Conservation (phyloP, 257 asterid genomes). For the Ilex aquifolium region DNA sequence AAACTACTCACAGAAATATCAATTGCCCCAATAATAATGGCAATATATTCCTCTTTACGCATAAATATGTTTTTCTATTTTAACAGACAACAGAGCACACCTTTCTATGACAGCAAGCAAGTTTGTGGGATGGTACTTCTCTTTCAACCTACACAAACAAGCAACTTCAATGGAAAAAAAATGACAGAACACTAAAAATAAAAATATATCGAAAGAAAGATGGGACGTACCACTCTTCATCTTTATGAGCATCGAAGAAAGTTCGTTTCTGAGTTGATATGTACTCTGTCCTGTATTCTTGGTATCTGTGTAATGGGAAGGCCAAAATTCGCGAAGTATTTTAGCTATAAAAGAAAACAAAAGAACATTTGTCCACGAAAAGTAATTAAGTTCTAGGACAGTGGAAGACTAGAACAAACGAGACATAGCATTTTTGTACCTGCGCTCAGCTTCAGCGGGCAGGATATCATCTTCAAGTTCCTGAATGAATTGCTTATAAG, state of each 20-base stretch:
- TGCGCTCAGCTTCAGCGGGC: slow-evolving; percentile 96
- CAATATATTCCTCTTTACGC: too few species aligned
- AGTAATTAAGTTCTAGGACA: too few species aligned
- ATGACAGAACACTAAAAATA: not conserved
- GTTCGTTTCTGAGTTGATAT: slow-evolving; percentile 79
- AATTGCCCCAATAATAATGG: too few species aligned
- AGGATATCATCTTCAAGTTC: slow-evolving; percentile 98
- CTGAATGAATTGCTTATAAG: slow-evolving; percentile 98
- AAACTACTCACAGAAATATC: too few species aligned
- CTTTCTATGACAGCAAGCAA: slow-evolving; percentile 79
- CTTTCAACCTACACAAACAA: slow-evolving; percentile 71
- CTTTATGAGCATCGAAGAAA: slow-evolving; percentile 78
- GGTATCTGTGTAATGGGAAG: slow-evolving; percentile 50
- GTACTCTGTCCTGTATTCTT: slow-evolving; percentile 87
- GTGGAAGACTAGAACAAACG: slow-evolving; percentile 4
- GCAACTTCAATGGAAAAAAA: slow-evolving; percentile 11
- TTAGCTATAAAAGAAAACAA: slow-evolving; percentile 10
- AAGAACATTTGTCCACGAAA: not conserved
- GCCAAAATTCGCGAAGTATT: slow-evolving; percentile 8
- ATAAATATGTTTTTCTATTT: too few species aligned
- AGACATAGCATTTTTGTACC: slow-evolving; percentile 35
- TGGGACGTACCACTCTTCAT: slow-evolving; percentile 76
- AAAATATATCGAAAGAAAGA: not conserved
- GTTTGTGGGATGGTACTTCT: slow-evolving; percentile 93
- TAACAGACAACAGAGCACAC: slow-evolving; percentile 27